Base-by-base conservation (phyloP, 805 yeast genomes). In the Kluyveromyces dobzhanskii region DNA sequence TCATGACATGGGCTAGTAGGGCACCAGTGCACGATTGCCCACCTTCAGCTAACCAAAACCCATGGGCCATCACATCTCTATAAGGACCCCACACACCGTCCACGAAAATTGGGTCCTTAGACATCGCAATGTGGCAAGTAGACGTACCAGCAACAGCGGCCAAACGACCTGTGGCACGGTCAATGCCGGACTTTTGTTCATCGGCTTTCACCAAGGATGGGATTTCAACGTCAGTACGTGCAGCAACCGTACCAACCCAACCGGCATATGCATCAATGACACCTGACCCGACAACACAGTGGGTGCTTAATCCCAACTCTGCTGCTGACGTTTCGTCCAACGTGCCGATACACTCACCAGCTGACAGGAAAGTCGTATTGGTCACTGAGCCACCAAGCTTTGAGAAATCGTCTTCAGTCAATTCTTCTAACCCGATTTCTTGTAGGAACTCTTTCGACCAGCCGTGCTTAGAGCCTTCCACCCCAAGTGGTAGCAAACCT, bases 21-120 rank as follows among this genome's bases (percentile, higher is more conserved):
- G 94, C 96, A 50, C 98, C 98, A 2, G 98, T 92, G 57, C 95
- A 84, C 12, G 94, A 81, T 62, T 92, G 98, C n/a, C 98, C 98
- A 56, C 98, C 98, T 64, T 92, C 98, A 11, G 97, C 95, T 47
- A 88, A 70, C 97, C 97, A 92, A 54, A 70, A 80, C 4, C 79
- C 86, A 21, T 83, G 81, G n/a, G 94, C 83, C 68, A 90, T 72
- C 4, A 85, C 95, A 61, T 88, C 95, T 53, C 87, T 73, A 64
- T 92, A 92, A 2, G 98, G 98, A 11, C 98, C 98, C 98, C 98
- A 92, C 25, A 92, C 96, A 44, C 98, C 98, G 32, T 85, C 77
- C 8, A 90, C 97, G 58, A 90, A 88, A 32, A 86, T 76, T 0
- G 95, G 83, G 23, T 85, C 80, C 44, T 75, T 72, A 21, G 94